Evolutionary conservation across 768 basidiomycete genomes (phyloP).

Genomic region (Mycena galopus): DNA sequence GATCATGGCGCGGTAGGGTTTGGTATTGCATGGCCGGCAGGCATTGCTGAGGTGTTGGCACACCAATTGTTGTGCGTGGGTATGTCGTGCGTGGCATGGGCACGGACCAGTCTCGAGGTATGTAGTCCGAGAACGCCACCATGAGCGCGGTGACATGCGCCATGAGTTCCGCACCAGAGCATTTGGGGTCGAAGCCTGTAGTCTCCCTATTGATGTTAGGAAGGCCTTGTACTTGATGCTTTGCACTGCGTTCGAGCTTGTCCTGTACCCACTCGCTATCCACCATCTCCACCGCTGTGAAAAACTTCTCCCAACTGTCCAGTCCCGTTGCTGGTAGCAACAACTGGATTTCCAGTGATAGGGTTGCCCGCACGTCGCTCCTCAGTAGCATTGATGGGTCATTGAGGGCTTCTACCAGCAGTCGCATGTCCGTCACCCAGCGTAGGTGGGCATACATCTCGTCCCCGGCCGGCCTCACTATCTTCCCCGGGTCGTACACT

Average conservation of each 20-base stretch:
- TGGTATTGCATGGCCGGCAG: no score
- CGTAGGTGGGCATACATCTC: not conserved
- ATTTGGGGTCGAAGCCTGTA: not conserved
- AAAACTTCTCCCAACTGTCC: not conserved
- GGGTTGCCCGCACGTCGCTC: no score
- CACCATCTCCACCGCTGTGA: not conserved
- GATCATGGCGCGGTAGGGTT: no score
- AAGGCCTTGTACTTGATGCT: not conserved
- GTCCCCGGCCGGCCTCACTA: not conserved
- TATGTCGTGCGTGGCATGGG: not conserved
- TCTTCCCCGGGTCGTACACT: slow-evolving; percentile 5
- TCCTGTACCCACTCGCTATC: not conserved
- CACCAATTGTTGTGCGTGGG: not conserved
- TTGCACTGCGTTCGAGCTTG: not conserved
- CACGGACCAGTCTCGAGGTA: not conserved
- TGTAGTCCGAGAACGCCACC: no score
- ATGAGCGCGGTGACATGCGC: no score
- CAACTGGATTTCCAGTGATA: not conserved
- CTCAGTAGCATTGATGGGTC: no score
- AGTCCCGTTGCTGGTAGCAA: not conserved
- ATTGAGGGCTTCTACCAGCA: no score
- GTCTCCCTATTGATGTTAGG: not conserved
- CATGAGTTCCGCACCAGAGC: not conserved
- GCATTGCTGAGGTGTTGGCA: not conserved
- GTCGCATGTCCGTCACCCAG: slow-evolving; percentile 1